Percentiles rank a stretch among this genome's conserved stretches.
phyloP scores from a whole-genome alignment of 2,329 filamentous ascomycete species.

The Chaetomium strumarium region DNA sequence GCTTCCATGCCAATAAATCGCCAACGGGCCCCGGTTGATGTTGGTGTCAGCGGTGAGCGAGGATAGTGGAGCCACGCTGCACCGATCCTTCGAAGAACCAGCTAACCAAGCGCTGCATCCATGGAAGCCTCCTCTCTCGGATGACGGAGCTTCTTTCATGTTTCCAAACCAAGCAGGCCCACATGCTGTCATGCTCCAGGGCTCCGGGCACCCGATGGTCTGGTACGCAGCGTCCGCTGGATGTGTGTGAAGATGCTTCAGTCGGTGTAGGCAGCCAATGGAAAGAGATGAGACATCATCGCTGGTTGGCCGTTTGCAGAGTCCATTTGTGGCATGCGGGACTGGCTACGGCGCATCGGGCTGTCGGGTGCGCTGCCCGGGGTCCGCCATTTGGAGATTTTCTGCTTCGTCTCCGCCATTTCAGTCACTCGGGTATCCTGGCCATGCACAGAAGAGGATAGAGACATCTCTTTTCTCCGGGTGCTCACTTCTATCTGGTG shows the following conservation, averaged over 20 bases:
- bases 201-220: background rate
- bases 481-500: background rate
- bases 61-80: background rate
- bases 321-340: background rate
- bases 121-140: background rate
- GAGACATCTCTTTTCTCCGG: background rate
- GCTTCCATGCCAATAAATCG: background rate
- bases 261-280: background rate
- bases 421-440: background rate
- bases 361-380: slow-evolving; percentile 4
- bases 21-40: background rate
- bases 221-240: background rate
- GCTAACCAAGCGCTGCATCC: too few species aligned
- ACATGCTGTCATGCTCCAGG: too few species aligned
- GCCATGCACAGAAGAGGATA: background rate
- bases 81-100: too few species aligned
- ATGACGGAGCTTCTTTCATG: too few species aligned
- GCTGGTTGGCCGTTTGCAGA: background rate
- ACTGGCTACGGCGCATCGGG: background rate
- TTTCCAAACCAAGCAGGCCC: too few species aligned
- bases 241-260: background rate
- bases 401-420: background rate
- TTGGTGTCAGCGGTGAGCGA: background rate
- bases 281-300: background rate
- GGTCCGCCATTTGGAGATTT: background rate